Evolutionary conservation across 164 flowering plant species (phyloP), one percentile per base, ranked within the genome.

Genomic region (Chimonanthus salicifolius): DNA sequence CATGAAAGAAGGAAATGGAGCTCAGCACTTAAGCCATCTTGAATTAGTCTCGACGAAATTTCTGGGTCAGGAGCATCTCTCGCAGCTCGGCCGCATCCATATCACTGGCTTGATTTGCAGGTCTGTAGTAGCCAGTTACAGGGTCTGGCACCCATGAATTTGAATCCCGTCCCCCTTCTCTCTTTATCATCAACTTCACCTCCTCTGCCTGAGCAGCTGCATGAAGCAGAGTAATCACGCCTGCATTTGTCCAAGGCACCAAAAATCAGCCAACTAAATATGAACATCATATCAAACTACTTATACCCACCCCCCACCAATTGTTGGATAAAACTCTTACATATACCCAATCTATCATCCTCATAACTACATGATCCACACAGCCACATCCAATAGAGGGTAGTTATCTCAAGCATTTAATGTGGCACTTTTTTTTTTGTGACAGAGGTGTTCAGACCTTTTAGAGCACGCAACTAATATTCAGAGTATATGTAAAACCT

Each of bases 101-200:
- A 45, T 72, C 68, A 18, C 11, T 60, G n/a, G 20, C 44, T 11
- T 21, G 68, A 62, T 64, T 21, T 7, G 18, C 69, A 6, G 74
- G 74, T 60, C 64, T 7, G 62, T 62, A 72, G 69, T 72, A 47
- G 13, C 74, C 74, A 43, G 74, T 72, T 2, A 72, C 62, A 11
- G 74, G 74, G 33, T 72, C 74, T 8, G 74, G 74, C 74, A 72
- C 50, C 74, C 74, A 72, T 4, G 70, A 68, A 48, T 46, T 44
- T 3, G 66, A 63, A 63, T 65, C 68, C n/a, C 16, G 15, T 6
- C 54, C 13, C 18, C 45, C 70, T 16, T 68, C 70, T 33, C 15
- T 65, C 11, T 21, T 10, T 47, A 33, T 33, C 9, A 21, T 13
- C 13, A 11, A 45, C 68, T 68, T 68, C 44, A 7, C 47, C 18